Conservation (phyloP, 257 asterid species). For the Buddleja alternifolia region DNA sequence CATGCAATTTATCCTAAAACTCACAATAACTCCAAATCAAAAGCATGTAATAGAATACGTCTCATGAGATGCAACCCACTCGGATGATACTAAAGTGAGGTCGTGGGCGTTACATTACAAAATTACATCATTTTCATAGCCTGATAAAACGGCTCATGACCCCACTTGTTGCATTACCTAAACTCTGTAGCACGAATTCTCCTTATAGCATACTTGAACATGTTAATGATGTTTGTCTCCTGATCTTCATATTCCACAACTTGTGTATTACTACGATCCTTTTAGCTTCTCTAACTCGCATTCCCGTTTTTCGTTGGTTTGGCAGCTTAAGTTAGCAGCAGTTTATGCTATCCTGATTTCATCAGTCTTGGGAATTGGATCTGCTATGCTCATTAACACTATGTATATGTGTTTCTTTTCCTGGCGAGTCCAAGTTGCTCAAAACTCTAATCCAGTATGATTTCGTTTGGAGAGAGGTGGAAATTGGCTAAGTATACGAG, state of each 20-base stretch:
- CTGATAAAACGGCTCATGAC: too few relatives aligned
- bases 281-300: conserved; percentile 15
- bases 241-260: not conserved
- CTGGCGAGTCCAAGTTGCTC: conserved; percentile 48
- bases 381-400: conserved; percentile 52
- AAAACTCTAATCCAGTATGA: conserved; percentile 49
- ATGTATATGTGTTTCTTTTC: conserved; percentile 47
- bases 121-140: too few relatives aligned
- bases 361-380: conserved; percentile 64
- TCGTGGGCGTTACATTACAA: too few relatives aligned
- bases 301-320: conserved; percentile 9
- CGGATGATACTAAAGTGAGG: too few relatives aligned
- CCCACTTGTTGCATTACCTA: too few relatives aligned
- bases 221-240: not conserved
- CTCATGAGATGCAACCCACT: too few relatives aligned
- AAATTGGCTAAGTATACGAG: not conserved
- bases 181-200: too few relatives aligned
- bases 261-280: not conserved
- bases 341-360: conserved; percentile 65
- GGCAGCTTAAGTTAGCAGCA: conserved; percentile 66
- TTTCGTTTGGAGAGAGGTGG: conserved; percentile 4
- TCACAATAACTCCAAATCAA: too few relatives aligned
- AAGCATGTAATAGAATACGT: too few relatives aligned
- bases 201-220: too few relatives aligned
- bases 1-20: too few relatives aligned